Percentiles rank a stretch among this genome's conserved stretches.
These are phyloP conservation scores for Hypoxylon sp. DNA, from an alignment of 2,329 filamentous ascomycete species.

Conservation along the genomic window DNA sequence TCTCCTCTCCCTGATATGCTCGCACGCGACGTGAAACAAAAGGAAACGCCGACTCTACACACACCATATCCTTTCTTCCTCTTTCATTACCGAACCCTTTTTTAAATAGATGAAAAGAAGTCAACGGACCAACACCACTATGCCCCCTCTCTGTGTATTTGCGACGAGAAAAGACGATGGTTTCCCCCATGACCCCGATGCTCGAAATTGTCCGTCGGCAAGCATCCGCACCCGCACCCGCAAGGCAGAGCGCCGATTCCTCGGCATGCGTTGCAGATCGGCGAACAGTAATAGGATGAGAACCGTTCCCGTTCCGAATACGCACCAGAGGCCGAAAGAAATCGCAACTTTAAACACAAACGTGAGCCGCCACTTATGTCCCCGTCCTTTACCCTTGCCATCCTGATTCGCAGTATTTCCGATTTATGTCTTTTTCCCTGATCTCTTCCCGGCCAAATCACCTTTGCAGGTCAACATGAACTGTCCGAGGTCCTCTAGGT, in stretches of 20 bases:
- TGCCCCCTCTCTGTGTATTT: slow-evolving; percentile 17
- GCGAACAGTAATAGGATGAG: neutral
- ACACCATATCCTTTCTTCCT: neutral
- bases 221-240: neutral
- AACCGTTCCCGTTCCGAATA: slow-evolving; percentile 2
- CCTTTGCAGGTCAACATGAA: slow-evolving; percentile 26
- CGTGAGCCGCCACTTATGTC: slow-evolving; percentile 38
- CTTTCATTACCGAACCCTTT: slow-evolving; percentile 30
- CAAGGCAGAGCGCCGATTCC: neutral
- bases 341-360: slow-evolving; percentile 23
- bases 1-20: slow-evolving; percentile 28
- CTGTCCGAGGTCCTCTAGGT: neutral
- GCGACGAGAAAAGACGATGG: neutral
- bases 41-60: slow-evolving; percentile 18
- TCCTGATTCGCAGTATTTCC: slow-evolving; percentile 34
- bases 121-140: slow-evolving; percentile 18
- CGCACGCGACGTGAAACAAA: slow-evolving; percentile 12
- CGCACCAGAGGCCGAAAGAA: slow-evolving; percentile 14
- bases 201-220: neutral
- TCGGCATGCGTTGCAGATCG: neutral
- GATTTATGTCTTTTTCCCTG: slow-evolving; percentile 30
- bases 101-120: slow-evolving; percentile 4
- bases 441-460: slow-evolving; percentile 29
- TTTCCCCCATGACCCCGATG: neutral
- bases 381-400: slow-evolving; percentile 34